Evolutionary conservation across 345 rosid genomes (phyloP).

Genomic region (Acer campestre): DNA sequence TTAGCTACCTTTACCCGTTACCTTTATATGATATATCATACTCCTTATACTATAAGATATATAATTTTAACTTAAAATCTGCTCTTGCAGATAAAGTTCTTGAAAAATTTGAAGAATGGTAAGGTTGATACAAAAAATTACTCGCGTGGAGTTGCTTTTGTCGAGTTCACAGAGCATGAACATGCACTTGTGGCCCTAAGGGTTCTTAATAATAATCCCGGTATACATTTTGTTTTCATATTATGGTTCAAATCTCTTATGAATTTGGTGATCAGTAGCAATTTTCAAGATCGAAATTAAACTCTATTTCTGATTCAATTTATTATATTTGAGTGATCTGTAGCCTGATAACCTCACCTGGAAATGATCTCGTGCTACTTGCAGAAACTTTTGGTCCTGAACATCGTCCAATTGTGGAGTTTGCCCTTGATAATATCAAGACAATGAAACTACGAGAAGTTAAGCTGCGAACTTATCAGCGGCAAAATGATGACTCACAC

Average conservation of each 20-base stretch:
- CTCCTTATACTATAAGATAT: background rate
- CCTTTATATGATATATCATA: background rate
- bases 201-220: constrained; percentile 92
- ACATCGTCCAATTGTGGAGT: constrained; percentile 81
- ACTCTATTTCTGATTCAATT: background rate
- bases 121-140: constrained; percentile 60
- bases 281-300: background rate
- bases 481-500: constrained; percentile 28
- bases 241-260: background rate
- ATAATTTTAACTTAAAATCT: background rate
- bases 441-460: constrained; percentile 66
- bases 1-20: constrained; percentile 25
- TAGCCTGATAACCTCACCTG: background rate
- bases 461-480: constrained; percentile 43
- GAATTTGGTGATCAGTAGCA: background rate
- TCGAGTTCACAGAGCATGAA: constrained; percentile 78
- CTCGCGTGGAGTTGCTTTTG: constrained; percentile 89
- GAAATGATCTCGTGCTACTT: constrained; percentile 13
- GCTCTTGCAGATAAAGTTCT: constrained; percentile 66
- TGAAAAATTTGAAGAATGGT: constrained; percentile 68
- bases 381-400: constrained; percentile 86
- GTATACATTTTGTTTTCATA: constrained; percentile 27
- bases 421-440: constrained; percentile 80
- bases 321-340: background rate
- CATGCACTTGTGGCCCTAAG: constrained; percentile 94